Base-by-base conservation (phyloP, 768 basidiomycete species). In the Collybia sordida region DNA sequence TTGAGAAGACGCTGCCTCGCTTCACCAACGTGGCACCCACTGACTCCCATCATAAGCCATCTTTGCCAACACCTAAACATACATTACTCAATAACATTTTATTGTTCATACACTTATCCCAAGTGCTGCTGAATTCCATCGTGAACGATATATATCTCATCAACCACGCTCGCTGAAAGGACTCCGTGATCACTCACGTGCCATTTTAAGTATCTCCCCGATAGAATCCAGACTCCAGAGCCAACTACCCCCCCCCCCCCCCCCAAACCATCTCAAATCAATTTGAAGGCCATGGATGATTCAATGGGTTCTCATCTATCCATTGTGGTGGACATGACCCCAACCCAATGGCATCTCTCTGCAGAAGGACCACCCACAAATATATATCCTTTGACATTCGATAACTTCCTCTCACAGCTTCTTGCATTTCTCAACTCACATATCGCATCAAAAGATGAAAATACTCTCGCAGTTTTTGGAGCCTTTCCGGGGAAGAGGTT, bases 391-490 rank as follows among this genome's bases (percentile, higher is more conserved):
- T 69, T 98, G 11, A 64, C 85, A 1, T 78, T 98, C 38, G 70
- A 79, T 17, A 58, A 78, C 1, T 97, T 98, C 64, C 75, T 98
- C 40, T 83, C 90, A 2, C 90, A 93, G 59, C 73, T 97, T 22
- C 80, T 98, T 50, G 86, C 90, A 24, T 96, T 98, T 61, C 74
- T 96, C 61, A 98, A 99, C 62, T 82, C 93, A 3, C 94, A 98
- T 69, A 80, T 98, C 52, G 94, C 94, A 1, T 80, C 83, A 54
- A 83, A 87, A 56, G 88, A 94, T 70, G 94, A 96, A 65, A 99
- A 99, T 64, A 82, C 89, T 3, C 77, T 99, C 34, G 90, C 93
- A 5, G 89, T 98, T 48, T 96, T 93, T 64, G 96, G 84, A 6
- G 96, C 95, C 4, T 75, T 93, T 41, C 90, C 90, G 1, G 83